Percentiles rank a stretch among this genome's conserved stretches.
phyloP scores from a whole-genome alignment of 306 rosid genomes.

The Carpinus viminea region DNA sequence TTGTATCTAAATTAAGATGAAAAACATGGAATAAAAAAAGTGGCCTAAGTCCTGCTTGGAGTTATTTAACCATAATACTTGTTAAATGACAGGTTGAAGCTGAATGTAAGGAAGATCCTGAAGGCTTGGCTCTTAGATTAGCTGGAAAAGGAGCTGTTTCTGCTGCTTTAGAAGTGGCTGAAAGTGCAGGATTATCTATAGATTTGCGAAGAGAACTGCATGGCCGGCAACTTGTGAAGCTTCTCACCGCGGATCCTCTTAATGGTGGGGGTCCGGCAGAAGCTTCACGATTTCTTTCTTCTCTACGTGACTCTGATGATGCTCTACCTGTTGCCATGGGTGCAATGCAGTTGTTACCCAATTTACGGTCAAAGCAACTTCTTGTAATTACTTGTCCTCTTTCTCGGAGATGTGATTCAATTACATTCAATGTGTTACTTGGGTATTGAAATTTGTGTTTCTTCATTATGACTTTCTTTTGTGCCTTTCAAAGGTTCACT shows the following conservation, averaged over 20 bases:
- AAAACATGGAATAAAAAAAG: slow-evolving; percentile 7
- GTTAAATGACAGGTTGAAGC: slow-evolving; percentile 79
- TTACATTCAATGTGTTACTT: slow-evolving; percentile 9
- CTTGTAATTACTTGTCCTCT: slow-evolving; percentile 63
- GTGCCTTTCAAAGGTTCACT: slow-evolving; percentile 72
- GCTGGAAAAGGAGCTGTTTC: slow-evolving; percentile 99
- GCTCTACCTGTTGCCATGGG: slow-evolving; percentile 99
- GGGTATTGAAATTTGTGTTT: slow-evolving; percentile 30
- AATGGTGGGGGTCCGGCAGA: slow-evolving; percentile 99
- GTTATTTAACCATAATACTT: slow-evolving; percentile 11
- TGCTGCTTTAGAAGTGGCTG: slow-evolving; percentile 98
- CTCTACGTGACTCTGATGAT: slow-evolving; percentile 87
- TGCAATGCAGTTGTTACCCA: slow-evolving; percentile 97
- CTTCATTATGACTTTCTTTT: slow-evolving; percentile 27
- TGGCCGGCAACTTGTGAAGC: slow-evolving; percentile 98
- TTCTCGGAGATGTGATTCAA: neutral
- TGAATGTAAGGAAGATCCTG: slow-evolving; percentile 96
- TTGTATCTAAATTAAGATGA: slow-evolving; percentile 17
- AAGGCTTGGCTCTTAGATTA: slow-evolving; percentile 92
- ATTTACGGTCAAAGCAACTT: slow-evolving; percentile 95
- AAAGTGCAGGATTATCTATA: slow-evolving; percentile 87
- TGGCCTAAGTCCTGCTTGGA: slow-evolving; percentile 4
- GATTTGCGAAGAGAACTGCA: slow-evolving; percentile 93
- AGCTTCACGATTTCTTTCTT: slow-evolving; percentile 98
- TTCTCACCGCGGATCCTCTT: slow-evolving; percentile 96